Evolutionary conservation across 768 basidiomycete genomes (phyloP).

Genomic region (Dioszegia aurantiaca): DNA sequence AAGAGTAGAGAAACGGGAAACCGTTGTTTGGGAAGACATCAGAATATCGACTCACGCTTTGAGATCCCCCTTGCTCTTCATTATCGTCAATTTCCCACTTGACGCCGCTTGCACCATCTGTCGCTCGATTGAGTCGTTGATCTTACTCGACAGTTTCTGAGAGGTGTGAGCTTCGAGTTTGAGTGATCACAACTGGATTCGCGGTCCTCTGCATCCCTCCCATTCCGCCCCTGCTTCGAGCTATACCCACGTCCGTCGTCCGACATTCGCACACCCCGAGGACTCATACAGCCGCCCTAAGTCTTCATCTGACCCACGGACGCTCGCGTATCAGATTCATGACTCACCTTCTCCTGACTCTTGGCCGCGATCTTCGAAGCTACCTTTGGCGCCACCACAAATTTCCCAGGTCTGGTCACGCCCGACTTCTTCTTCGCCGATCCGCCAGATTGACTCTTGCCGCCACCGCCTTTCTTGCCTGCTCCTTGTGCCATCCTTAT

Average conservation of each 20-base stretch:
- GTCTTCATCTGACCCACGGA: background rate
- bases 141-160: conserved; percentile 83
- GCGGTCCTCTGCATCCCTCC: no score
- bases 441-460: conserved; percentile 5
- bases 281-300: background rate
- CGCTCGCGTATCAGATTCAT: no score
- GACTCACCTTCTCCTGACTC: conserved; percentile 15
- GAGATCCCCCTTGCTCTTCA: conserved; percentile 56
- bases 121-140: conserved; percentile 83
- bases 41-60: conserved; percentile 44
- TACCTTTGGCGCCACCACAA: conserved; percentile 9
- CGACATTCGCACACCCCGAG: no score
- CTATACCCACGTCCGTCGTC: no score
- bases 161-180: background rate
- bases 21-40: no score
- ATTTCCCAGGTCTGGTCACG: conserved; percentile 2
- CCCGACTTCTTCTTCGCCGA: conserved; percentile 14
- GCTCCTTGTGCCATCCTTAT: conserved; percentile 14
- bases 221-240: no score
- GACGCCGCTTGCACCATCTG: conserved; percentile 89
- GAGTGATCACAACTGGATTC: background rate
- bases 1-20: no score
- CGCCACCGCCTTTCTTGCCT: conserved; percentile 1
- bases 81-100: conserved; percentile 83
- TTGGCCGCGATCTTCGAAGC: conserved; percentile 7